Base-by-base conservation (phyloP, 192 early-diverging fungal species). In the Coemansia sp. region DNA sequence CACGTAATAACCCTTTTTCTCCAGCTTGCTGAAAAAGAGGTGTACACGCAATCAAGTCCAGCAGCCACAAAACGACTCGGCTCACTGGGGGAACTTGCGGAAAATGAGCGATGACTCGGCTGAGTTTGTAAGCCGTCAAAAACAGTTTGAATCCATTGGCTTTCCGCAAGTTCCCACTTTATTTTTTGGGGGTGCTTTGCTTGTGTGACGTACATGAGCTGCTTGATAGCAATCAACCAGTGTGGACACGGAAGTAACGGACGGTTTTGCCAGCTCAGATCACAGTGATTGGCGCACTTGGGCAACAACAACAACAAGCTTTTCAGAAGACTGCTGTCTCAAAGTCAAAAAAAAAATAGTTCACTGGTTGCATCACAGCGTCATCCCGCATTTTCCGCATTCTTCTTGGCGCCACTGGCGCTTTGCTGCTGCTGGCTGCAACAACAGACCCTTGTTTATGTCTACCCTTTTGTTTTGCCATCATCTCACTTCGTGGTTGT, bases 351-450 rank as follows among this genome's bases (percentile, higher is more conserved):
- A 14, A 25, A 52, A 22, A 30, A 52, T 3, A 22, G 28, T 5
- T 11, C 51, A 25, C 11, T 36, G 4, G 34, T 36, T 36, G 34
- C 34, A 51, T 51, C 4, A 12, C 51, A 54, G 51, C 51, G 42
- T 45, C 42, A 45, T 45, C 42, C 42, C 42, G 42, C 42, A 45
- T 45, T 45, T 45, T 45, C 42, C 42, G 42, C 42, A 45, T 45
- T 45, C 42, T 45, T 45, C 42, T 45, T 45, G 42, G 42, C 42
- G 42, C 42, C 42, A 45, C 42, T 14, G 16, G 42, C 12, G 42
- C 42, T 6, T 6, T 8, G 34, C 34, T 8, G 8, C 4, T 36
- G 34, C 34, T 8, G 34, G 34, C 34, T 4, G 36, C 4, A 4
- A 45, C 42, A 45, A 45, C 16, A 14, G 42, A 45, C 42, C 42